Percentiles rank a stretch among this genome's conserved stretches.
Evolutionary conservation across 305 asterid genomes (phyloP).

Genomic region (Ruellia speciosa): DNA sequence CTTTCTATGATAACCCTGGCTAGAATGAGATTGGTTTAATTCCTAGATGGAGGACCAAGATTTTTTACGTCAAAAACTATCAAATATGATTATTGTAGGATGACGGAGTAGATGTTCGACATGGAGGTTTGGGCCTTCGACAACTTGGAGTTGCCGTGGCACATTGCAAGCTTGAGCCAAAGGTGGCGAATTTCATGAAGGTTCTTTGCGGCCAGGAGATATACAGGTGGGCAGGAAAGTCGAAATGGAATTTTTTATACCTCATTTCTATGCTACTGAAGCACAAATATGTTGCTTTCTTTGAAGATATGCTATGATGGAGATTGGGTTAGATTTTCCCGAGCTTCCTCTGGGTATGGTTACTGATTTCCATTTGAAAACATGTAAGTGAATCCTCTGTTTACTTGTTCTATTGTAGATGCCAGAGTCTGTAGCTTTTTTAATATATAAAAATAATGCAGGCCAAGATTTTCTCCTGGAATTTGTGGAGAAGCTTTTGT

Average conservation of each 20-base stretch:
- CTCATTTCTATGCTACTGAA: background rate
- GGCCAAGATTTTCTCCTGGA: slow-evolving; percentile 49
- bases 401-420: too few species aligned
- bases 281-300: background rate
- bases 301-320: slow-evolving; percentile 78
- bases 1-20: background rate
- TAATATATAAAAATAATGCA: slow-evolving; percentile 20
- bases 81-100: slow-evolving; percentile 32
- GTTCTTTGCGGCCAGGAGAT: slow-evolving; percentile 72
- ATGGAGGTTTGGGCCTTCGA: slow-evolving; percentile 65
- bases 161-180: slow-evolving; percentile 69
- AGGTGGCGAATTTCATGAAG: slow-evolving; percentile 73
- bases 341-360: slow-evolving; percentile 79
- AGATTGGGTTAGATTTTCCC: slow-evolving; percentile 68
- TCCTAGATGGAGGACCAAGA: background rate
- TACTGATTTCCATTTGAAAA: slow-evolving; percentile 45
- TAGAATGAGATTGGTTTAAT: background rate
- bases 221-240: slow-evolving; percentile 37
- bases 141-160: slow-evolving; percentile 64
- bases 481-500: slow-evolving; percentile 30
- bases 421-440: background rate
- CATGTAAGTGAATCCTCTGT: slow-evolving; percentile 34
- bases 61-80: too few species aligned
- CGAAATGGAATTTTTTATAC: background rate
- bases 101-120: slow-evolving; percentile 81